phyloP scores from a whole-genome alignment of 768 basidiomycete genomes.

The Glaciozyma antarctica region DNA sequence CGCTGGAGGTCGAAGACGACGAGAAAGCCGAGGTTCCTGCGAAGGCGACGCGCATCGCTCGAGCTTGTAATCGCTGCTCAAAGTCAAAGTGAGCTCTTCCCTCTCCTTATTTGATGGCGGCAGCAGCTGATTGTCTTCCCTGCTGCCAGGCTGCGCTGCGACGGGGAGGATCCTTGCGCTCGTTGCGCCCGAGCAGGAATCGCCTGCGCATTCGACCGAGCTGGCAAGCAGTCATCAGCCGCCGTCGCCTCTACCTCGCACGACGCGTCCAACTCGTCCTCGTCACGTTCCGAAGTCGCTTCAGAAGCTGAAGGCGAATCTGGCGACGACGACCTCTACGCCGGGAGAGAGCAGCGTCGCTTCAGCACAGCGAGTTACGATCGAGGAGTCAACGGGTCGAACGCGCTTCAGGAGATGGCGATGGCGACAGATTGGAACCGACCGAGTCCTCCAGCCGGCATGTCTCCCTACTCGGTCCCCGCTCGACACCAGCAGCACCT shows the following conservation, averaged over 20 bases:
- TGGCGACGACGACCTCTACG: constrained; percentile 20
- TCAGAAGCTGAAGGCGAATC: constrained; percentile 11
- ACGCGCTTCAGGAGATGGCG: constrained; percentile 3
- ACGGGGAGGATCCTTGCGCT: constrained; percentile 26
- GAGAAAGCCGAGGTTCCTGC: background rate
- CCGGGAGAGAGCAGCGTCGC: background rate
- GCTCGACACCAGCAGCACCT: background rate
- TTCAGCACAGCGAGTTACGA: background rate
- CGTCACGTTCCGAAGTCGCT: constrained; percentile 16
- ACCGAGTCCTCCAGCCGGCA: background rate
- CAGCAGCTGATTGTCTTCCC: background rate
- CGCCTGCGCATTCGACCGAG: constrained; percentile 30
- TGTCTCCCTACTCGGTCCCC: constrained; percentile 14
- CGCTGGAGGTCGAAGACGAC: background rate
- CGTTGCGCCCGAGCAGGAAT: constrained; percentile 23
- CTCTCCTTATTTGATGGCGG: rapidly evolving
- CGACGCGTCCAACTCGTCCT: constrained; percentile 8
- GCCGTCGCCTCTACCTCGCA: constrained; percentile 8
- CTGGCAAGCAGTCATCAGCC: constrained; percentile 9
- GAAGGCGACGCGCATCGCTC: constrained; percentile 21
- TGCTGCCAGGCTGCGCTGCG: constrained; percentile 19
- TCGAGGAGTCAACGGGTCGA: background rate
- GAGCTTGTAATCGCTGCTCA: constrained; percentile 23
- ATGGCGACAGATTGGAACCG: constrained; percentile 13
- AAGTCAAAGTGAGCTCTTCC: constrained; percentile 20